A percentile compares a stretch with the other conserved stretches of the same genome.
Conservation (phyloP, 306 rosid genomes). For the Quercus dentata region DNA sequence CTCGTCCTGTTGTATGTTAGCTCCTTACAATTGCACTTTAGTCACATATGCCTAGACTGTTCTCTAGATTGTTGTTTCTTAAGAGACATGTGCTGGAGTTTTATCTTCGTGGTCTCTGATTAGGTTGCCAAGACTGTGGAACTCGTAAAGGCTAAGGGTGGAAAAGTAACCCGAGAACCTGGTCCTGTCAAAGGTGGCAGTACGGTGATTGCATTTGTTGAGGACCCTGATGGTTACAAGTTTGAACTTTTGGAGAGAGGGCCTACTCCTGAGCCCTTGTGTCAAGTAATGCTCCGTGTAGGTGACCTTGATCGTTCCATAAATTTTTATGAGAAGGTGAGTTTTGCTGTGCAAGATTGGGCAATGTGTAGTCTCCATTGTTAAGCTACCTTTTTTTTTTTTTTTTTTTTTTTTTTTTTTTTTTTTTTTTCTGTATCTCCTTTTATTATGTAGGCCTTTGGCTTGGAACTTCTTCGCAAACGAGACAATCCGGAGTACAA, state of each 20-base stretch:
- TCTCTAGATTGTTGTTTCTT: slow-evolving; percentile 20
- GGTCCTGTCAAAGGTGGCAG: slow-evolving; percentile 75
- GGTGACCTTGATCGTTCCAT: slow-evolving; percentile 94
- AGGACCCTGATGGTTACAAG: slow-evolving; percentile 96
- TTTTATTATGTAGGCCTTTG: slow-evolving; percentile 57
- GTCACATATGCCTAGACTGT: slow-evolving; percentile 12
- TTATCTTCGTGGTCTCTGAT: slow-evolving; percentile 19
- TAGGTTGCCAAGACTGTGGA: slow-evolving; percentile 86
- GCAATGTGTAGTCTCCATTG: slow-evolving; percentile 1
- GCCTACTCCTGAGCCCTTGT: slow-evolving; percentile 86
- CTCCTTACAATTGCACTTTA: slow-evolving; percentile 7
- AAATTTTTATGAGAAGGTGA: slow-evolving; percentile 86
- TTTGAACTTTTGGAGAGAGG: slow-evolving; percentile 84
- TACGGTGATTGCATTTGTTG: slow-evolving; percentile 63
- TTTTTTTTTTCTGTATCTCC: neutral
- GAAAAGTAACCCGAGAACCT: slow-evolving; percentile 79
- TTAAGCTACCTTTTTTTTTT: slow-evolving; percentile 1
- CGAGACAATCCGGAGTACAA: slow-evolving; percentile 84
- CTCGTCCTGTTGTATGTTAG: neutral
- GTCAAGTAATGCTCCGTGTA: slow-evolving; percentile 96
- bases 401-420: neutral
- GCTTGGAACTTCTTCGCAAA: slow-evolving; percentile 90
- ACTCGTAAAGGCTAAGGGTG: slow-evolving; percentile 84
- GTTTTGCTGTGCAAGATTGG: slow-evolving; percentile 4
- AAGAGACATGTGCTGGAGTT: neutral